Percentiles rank a stretch among this genome's conserved stretches.
These are phyloP conservation scores for Sugiyamaella pinicola DNA, from an alignment of 1,139 yeast species.

Conservation along the genomic window DNA sequence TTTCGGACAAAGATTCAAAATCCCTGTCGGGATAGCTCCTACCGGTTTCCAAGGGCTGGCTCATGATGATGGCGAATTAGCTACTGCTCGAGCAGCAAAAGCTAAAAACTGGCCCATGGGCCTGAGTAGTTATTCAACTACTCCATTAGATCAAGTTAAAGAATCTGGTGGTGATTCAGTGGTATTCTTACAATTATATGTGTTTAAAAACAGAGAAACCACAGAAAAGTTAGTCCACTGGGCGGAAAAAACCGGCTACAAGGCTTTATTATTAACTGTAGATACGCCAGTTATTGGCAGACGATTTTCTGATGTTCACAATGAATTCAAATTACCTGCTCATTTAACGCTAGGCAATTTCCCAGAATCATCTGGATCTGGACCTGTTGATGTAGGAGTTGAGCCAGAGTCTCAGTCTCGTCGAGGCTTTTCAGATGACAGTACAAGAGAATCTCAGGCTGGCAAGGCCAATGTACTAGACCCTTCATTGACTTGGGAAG, in stretches of 20 bases:
- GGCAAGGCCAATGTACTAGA: slow-evolving; percentile 56
- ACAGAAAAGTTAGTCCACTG: slow-evolving; percentile 49
- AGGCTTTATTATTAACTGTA: slow-evolving; percentile 64
- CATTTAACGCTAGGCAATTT: slow-evolving; percentile 42
- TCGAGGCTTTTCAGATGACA: slow-evolving; percentile 26
- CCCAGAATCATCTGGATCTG: slow-evolving; percentile 26
- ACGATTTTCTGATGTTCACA: slow-evolving; percentile 56
- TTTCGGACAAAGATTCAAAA: slow-evolving; percentile 47
- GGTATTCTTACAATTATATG: slow-evolving; percentile 49
- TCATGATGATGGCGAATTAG: slow-evolving; percentile 62
- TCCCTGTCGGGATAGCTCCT: slow-evolving; percentile 68
- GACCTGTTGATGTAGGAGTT: slow-evolving; percentile 39
- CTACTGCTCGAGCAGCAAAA: slow-evolving; percentile 43
- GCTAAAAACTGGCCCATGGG: slow-evolving; percentile 42
- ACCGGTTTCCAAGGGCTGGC: slow-evolving; percentile 68
- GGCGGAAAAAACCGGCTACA: slow-evolving; percentile 57
- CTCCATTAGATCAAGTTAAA: slow-evolving; percentile 41
- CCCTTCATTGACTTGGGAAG: slow-evolving; percentile 64
- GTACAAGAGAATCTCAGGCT: slow-evolving; percentile 22
- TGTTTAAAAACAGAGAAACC: slow-evolving; percentile 48
- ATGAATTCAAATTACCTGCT: slow-evolving; percentile 49
- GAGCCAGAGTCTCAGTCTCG: slow-evolving; percentile 33
- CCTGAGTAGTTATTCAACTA: slow-evolving; percentile 41
- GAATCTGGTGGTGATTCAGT: slow-evolving; percentile 39
- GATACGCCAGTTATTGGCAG: slow-evolving; percentile 71